Percentiles rank a stretch among this genome's conserved stretches.
Conservation (phyloP, 306 rosid species). For the Quercus aquifolioides region DNA sequence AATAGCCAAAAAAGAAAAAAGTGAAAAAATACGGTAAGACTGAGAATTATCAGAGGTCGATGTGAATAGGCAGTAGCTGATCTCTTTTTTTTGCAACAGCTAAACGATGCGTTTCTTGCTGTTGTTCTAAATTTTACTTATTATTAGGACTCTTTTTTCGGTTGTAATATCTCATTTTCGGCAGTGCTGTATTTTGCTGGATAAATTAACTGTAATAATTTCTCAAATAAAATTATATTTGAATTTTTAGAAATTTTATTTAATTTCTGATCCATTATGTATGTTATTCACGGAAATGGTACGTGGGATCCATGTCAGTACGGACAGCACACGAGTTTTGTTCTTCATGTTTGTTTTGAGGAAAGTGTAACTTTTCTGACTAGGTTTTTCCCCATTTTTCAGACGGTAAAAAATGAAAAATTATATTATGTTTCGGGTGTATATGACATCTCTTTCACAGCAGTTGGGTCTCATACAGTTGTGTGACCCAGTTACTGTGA, state of each 20-base stretch:
- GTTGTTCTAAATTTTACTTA: constrained; percentile 29
- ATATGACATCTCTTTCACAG: too few relatives aligned
- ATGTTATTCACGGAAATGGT: neutral
- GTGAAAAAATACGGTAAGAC: neutral
- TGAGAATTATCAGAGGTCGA: neutral
- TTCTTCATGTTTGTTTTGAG: neutral
- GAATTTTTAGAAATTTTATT: too few relatives aligned
- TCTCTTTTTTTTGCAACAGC: constrained; percentile 41
- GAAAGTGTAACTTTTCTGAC: neutral
- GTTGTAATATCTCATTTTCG: constrained; percentile 17
- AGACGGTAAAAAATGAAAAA: neutral
- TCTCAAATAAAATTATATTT: neutral
- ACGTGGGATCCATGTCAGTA: neutral
- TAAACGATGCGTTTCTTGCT: constrained; percentile 25
- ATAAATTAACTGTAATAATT: neutral
- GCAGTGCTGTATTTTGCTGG: neutral
- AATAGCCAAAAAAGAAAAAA: neutral
- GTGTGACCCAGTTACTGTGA: too few relatives aligned
- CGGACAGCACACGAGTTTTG: neutral
- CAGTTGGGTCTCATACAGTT: too few relatives aligned
- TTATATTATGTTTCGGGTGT: too few relatives aligned
- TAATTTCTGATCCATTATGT: too few relatives aligned
- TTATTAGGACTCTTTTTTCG: constrained; percentile 3
- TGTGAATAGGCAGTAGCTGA: constrained; percentile 36
- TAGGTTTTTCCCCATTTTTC: too few relatives aligned